These are phyloP conservation scores for Didymellaceae sp. DNA, from an alignment of 2,329 filamentous ascomycete species.

Conservation along the genomic window DNA sequence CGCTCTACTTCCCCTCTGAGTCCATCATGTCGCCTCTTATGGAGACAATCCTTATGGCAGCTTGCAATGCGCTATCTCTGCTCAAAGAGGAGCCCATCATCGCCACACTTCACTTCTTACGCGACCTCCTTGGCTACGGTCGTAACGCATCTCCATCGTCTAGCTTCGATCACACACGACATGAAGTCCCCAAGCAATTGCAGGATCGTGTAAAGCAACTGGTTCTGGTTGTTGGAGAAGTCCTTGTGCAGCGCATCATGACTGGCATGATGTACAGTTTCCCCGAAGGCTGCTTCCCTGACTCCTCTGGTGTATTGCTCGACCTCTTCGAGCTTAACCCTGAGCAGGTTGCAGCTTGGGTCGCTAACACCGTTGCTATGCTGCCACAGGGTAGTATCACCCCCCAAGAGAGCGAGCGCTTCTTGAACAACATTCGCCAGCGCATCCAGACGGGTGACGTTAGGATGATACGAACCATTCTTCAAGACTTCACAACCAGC, in stretches of 20 bases:
- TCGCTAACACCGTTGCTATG: conserved; percentile 81
- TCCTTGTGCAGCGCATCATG: conserved; percentile 85
- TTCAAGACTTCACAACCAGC: conserved; percentile 96
- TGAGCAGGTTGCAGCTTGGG: conserved; percentile 78
- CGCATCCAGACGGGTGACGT: conserved; percentile 72
- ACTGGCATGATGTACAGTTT: conserved; percentile 99
- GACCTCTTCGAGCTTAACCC: conserved; percentile 88
- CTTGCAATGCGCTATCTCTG: conserved; percentile 82
- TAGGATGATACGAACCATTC: conserved; percentile 79
- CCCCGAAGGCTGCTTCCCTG: conserved; percentile 91
- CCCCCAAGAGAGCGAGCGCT: conserved; percentile 77
- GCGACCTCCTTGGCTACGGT: conserved; percentile 89
- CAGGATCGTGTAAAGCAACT: conserved; percentile 76
- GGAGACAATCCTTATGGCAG: conserved; percentile 83
- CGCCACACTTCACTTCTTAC: conserved; percentile 88
- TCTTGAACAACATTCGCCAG: conserved; percentile 82
- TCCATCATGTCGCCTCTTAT: conserved; percentile 81
- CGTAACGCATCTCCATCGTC: conserved; percentile 70
- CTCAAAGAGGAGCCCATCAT: conserved; percentile 92
- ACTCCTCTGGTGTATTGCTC: conserved; percentile 91
- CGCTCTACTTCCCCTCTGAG: conserved; percentile 89
- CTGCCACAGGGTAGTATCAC: conserved; percentile 77
- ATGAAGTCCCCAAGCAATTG: conserved; percentile 70
- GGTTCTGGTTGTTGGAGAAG: conserved; percentile 72
- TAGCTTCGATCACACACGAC: conserved; percentile 66